phyloP scores from a whole-genome alignment of 108 stramenopile genomes.

The Skeletonema potamos region DNA sequence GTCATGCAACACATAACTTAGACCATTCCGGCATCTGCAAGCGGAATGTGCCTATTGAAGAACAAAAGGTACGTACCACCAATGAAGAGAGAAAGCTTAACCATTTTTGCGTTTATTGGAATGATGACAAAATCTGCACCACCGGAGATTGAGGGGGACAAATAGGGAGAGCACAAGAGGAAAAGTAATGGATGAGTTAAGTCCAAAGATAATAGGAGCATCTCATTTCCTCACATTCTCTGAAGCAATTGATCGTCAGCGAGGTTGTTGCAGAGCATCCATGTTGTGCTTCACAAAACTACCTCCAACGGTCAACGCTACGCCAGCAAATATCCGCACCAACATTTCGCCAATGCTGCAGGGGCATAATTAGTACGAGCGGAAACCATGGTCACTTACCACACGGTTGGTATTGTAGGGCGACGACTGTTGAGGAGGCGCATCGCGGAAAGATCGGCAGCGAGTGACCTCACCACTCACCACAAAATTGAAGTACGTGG shows the following conservation, averaged over 20 bases:
- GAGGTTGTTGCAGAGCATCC: background rate
- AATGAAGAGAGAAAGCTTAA: constrained; percentile 47
- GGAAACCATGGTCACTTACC: background rate
- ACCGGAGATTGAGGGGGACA: background rate
- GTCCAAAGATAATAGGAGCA: background rate
- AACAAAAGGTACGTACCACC: constrained; percentile 22
- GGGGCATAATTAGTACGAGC: background rate
- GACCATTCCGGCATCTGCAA: background rate
- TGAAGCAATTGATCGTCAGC: background rate
- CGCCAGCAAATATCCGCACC: background rate
- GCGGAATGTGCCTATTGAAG: constrained; percentile 7
- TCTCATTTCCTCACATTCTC: background rate
- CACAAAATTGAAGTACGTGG: background rate
- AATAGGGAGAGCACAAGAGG: background rate
- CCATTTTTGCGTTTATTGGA: constrained; percentile 34
- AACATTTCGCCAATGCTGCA: background rate
- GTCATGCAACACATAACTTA: background rate
- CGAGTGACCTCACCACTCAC: background rate
- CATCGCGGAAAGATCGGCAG: background rate
- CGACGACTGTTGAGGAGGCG: background rate
- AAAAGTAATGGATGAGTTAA: background rate
- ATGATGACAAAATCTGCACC: background rate
- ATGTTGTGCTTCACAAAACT: too few relatives aligned
- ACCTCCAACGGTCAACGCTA: background rate
- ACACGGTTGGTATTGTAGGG: background rate